Conservation (phyloP, 108 stramenopile genomes). For the Cyclotella choctawhatcheeana region DNA sequence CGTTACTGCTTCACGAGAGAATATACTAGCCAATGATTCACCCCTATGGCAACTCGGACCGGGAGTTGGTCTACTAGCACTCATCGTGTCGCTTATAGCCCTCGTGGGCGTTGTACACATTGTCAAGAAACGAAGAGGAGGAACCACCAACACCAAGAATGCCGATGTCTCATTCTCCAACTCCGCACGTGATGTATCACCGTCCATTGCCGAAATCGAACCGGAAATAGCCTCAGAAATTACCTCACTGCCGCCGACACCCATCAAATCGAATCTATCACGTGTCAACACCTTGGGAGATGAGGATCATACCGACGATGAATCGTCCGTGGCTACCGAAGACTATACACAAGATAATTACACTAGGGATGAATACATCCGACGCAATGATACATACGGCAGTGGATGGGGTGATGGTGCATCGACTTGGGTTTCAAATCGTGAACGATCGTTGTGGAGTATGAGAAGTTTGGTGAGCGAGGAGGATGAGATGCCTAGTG, state of each 20-base stretch:
- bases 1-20: not conserved
- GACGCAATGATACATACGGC: not conserved
- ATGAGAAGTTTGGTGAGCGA: not conserved
- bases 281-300: not conserved
- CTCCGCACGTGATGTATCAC: not conserved
- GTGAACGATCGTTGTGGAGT: not conserved
- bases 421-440: not conserved
- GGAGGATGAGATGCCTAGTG: not conserved
- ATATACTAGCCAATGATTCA: not conserved
- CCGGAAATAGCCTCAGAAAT: constrained; percentile 5
- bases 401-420: not conserved
- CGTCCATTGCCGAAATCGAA: not conserved
- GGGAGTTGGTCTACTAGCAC: not conserved
- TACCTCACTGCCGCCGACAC: not conserved
- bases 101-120: not conserved
- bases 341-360: constrained; percentile 1
- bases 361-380: constrained; percentile 7
- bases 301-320: constrained; percentile 7
- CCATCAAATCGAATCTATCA: not conserved
- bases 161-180: not conserved
- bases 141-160: not conserved
- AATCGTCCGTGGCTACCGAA: constrained; percentile 8
- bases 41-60: not conserved
- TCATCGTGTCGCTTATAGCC: constrained; percentile 3
- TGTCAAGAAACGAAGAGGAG: constrained; percentile 1